Evolutionary conservation across 23 red algal genomes (phyloP), one percentile per base, ranked within the genome.

Genomic region (Agarophyton chilense): DNA sequence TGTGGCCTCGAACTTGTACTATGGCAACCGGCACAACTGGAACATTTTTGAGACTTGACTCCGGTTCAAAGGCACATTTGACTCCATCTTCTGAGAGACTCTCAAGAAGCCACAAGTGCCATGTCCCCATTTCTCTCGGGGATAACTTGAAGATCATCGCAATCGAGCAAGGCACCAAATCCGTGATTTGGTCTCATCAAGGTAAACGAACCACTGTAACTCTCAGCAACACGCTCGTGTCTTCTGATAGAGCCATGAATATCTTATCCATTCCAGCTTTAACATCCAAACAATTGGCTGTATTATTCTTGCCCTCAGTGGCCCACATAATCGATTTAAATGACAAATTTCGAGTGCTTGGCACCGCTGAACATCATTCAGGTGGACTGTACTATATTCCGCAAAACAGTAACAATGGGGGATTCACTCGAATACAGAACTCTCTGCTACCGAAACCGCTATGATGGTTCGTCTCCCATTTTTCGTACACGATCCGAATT

Each of bases 381-480:
- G 51, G 28, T 83, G 79, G 52, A 43, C 50, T 83, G 29, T 83
- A 38, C 28, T 83, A 63, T 51, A 83, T 63, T 12, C 44, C 44
- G 7, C 7, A 6, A 12, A 47, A 47, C 44, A n/a, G n/a, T n/a
- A n/a, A n/a, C n/a, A n/a, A n/a, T n/a, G n/a, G n/a, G n/a, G n/a
- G n/a, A n/a, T n/a, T n/a, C n/a, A n/a, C n/a, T n/a, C n/a, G n/a
- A n/a, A n/a, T n/a, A n/a, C n/a, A n/a, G n/a, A n/a, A n/a, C n/a
- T n/a, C n/a, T n/a, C n/a, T n/a, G n/a, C n/a, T n/a, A n/a, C n/a
- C n/a, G n/a, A n/a, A n/a, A n/a, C n/a, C n/a, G n/a, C n/a, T n/a
- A n/a, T n/a, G n/a, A n/a, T n/a, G n/a, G n/a, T n/a, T n/a, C n/a
- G n/a, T n/a, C n/a, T n/a, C n/a, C n/a, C n/a, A n/a, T n/a, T n/a